These are phyloP conservation scores for Pseudonitzschia multiseries DNA, from an alignment of 108 stramenopile genomes.

Conservation along the genomic window DNA sequence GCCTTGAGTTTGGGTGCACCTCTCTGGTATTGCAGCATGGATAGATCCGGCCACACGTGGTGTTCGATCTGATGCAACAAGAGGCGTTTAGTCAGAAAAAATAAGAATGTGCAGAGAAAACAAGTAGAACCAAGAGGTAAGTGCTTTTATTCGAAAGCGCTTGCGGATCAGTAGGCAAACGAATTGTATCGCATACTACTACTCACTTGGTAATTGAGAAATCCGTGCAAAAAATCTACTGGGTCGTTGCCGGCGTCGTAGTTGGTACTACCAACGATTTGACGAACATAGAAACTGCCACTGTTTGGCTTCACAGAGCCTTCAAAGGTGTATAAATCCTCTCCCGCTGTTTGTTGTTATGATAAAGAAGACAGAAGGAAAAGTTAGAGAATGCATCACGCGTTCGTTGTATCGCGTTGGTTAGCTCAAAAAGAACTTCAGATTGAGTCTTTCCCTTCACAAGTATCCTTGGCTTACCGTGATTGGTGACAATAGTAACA, in stretches of 20 bases:
- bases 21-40: conserved; percentile 86
- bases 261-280: conserved; percentile 83
- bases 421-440: not conserved
- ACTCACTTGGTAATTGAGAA: conserved; percentile 77
- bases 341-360: conserved; percentile 38
- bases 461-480: conserved; percentile 10
- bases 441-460: not conserved
- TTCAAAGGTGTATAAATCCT: conserved; percentile 87
- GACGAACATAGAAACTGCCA: conserved; percentile 86
- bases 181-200: not conserved
- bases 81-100: not conserved
- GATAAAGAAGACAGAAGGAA: not conserved
- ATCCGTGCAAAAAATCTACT: conserved; percentile 87
- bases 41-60: conserved; percentile 86
- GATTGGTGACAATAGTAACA: conserved; percentile 77
- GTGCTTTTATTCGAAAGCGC: too few relatives aligned
- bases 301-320: conserved; percentile 78
- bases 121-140: not conserved
- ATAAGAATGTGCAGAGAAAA: not conserved
- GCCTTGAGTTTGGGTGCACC: conserved; percentile 73
- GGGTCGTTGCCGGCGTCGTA: conserved; percentile 75
- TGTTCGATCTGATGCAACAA: conserved; percentile 62
- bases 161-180: not conserved
- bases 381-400: too few relatives aligned
- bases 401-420: too few relatives aligned